Evolutionary conservation across 148 eudicot species (phyloP).

Genomic region (Arctostaphylos glauca): DNA sequence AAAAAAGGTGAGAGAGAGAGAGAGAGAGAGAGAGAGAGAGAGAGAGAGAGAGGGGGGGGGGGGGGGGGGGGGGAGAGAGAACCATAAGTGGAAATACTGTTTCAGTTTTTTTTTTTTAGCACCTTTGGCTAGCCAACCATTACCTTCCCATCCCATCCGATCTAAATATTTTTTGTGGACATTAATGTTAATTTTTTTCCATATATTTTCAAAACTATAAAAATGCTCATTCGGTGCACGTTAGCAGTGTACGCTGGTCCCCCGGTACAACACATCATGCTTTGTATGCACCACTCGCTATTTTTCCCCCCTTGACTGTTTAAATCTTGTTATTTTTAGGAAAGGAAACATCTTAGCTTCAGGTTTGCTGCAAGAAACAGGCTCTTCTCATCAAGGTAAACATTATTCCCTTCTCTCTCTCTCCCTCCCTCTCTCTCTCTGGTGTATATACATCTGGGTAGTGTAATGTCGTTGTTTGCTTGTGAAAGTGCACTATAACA

Average conservation of each 20-base stretch:
- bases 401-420: not conserved
- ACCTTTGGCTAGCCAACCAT: slow-evolving; percentile 22
- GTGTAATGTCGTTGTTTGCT: too few species aligned
- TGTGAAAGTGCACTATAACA: too few species aligned
- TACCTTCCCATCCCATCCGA: slow-evolving; percentile 20
- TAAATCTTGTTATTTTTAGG: slow-evolving; percentile 33
- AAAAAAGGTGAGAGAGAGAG: slow-evolving; percentile 12
- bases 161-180: not conserved
- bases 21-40: too few species aligned
- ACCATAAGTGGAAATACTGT: slow-evolving; percentile 26
- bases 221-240: slow-evolving; percentile 29
- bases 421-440: not conserved
- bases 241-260: slow-evolving; percentile 38
- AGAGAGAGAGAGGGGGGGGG: too few species aligned
- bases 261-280: slow-evolving; percentile 21
- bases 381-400: slow-evolving; percentile 27
- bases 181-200: not conserved
- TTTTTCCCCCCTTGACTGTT: slow-evolving; percentile 16
- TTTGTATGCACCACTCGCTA: slow-evolving; percentile 4
- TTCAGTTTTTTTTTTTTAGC: slow-evolving; percentile 11
- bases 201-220: not conserved
- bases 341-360: slow-evolving; percentile 28
- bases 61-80: too few species aligned
- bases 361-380: slow-evolving; percentile 7
- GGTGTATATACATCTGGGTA: too few species aligned